phyloP scores from a whole-genome alignment of 805 yeast species.

The Candida rishiriensis region DNA sequence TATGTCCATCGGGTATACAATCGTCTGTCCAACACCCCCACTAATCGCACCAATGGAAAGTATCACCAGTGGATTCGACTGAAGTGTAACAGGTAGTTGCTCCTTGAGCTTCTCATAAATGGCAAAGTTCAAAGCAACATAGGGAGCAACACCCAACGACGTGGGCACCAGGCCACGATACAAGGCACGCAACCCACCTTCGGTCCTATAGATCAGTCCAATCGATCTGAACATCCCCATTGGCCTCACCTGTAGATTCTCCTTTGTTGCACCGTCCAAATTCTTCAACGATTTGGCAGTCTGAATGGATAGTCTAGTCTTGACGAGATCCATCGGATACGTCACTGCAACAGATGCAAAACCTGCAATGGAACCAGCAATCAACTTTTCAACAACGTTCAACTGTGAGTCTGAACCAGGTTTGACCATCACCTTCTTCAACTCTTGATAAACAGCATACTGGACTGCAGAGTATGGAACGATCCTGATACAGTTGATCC shows the following conservation, averaged over 20 bases:
- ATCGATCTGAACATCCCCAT: constrained; percentile 69
- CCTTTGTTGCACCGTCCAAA: constrained; percentile 24
- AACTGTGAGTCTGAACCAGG: constrained; percentile 31
- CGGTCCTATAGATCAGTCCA: constrained; percentile 55
- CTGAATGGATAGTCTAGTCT: constrained; percentile 85
- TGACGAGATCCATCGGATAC: constrained; percentile 86
- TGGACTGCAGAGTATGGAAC: constrained; percentile 95
- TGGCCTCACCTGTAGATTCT: constrained; percentile 34
- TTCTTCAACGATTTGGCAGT: constrained; percentile 60
- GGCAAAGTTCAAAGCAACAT: constrained; percentile 89
- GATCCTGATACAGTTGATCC: constrained; percentile 82
- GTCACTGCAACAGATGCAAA: constrained; percentile 74
- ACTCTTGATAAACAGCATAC: constrained; percentile 73
- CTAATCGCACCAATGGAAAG: constrained; percentile 77
- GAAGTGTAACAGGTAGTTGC: constrained; percentile 30
- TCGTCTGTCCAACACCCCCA: constrained; percentile 85
- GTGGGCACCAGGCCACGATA: constrained; percentile 91
- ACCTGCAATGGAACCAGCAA: constrained; percentile 82
- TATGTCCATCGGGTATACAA: constrained; percentile 89
- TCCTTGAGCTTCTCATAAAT: constrained; percentile 81
- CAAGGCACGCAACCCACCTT: constrained; percentile 77
- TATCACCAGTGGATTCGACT: constrained; percentile 43
- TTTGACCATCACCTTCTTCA: constrained; percentile 39
- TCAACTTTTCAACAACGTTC: constrained; percentile 53
- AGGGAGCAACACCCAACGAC: constrained; percentile 90